Evolutionary conservation across 495 filamentous ascomycete species (phyloP).

Genomic region (Chaetomium fimeti): DNA sequence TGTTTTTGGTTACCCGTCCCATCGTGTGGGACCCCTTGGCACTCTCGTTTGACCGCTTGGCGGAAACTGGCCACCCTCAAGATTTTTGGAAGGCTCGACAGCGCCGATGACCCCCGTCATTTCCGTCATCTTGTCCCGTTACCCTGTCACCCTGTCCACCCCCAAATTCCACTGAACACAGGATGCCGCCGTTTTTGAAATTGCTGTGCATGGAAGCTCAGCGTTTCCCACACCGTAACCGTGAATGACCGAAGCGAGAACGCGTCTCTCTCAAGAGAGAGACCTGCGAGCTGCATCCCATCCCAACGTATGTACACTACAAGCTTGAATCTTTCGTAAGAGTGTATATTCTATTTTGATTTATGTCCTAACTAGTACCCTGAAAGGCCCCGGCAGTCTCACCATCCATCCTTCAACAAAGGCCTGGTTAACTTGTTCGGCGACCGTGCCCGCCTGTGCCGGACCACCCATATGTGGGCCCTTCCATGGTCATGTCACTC

Average conservation of each 20-base stretch:
- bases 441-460: slow-evolving; percentile 18
- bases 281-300: too few species aligned
- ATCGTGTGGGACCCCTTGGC: slow-evolving; percentile 1
- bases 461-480: slow-evolving; percentile 11
- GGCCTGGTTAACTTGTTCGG: slow-evolving; percentile 8
- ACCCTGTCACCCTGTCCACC: slow-evolving; percentile 14
- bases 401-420: not conserved
- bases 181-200: slow-evolving; percentile 14
- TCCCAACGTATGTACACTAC: not conserved
- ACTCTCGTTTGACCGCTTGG: slow-evolving; percentile 4
- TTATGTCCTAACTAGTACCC: not conserved
- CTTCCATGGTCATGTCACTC: slow-evolving; percentile 5
- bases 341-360: not conserved
- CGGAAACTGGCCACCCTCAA: slow-evolving; percentile 8
- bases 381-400: not conserved
- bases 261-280: too few species aligned
- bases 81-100: slow-evolving; percentile 17
- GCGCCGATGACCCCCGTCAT: slow-evolving; percentile 31
- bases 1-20: slow-evolving; percentile 21
- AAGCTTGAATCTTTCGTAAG: not conserved
- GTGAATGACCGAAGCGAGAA: not conserved
- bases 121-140: slow-evolving; percentile 31
- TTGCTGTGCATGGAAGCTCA: not conserved
- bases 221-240: not conserved
- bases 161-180: slow-evolving; percentile 14